phyloP scores from a whole-genome alignment of 306 rosid genomes.

The Pyrus communis region DNA sequence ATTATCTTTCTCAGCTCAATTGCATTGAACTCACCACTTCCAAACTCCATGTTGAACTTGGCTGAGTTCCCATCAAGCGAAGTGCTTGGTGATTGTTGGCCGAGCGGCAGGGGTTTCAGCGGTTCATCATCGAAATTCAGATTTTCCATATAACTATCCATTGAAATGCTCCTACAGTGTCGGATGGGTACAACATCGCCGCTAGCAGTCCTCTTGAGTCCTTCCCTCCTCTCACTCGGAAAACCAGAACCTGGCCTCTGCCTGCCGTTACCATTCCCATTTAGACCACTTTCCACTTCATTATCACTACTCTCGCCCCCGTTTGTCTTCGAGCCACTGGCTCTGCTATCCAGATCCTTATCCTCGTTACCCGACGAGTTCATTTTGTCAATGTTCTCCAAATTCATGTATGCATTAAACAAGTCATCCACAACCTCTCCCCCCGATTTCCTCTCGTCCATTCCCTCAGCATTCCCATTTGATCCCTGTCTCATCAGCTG shows the following conservation, averaged over 20 bases:
- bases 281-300: constrained; percentile 63
- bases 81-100: constrained; percentile 49
- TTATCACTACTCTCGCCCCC: constrained; percentile 74
- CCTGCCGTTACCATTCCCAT: constrained; percentile 23
- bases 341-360: constrained; percentile 49
- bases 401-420: constrained; percentile 57
- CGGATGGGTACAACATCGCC: constrained; percentile 40
- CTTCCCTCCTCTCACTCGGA: constrained; percentile 51
- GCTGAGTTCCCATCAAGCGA: constrained; percentile 38
- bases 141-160: constrained; percentile 71
- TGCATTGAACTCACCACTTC: constrained; percentile 56
- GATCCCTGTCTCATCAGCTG: constrained; percentile 39
- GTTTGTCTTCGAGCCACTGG: constrained; percentile 53
- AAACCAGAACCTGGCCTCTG: constrained; percentile 36
- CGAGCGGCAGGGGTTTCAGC: constrained; percentile 35
- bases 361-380: constrained; percentile 54
- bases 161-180: constrained; percentile 63
- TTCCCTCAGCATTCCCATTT: constrained; percentile 20
- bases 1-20: constrained; percentile 65
- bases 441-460: constrained; percentile 39
- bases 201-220: constrained; percentile 53
- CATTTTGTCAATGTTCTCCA: constrained; percentile 53
- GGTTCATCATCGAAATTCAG: constrained; percentile 48
- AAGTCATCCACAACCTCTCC: constrained; percentile 45
- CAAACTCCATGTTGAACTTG: constrained; percentile 43